These are phyloP conservation scores for Royoungia palumana DNA, from an alignment of 768 basidiomycete genomes.

Conservation along the genomic window DNA sequence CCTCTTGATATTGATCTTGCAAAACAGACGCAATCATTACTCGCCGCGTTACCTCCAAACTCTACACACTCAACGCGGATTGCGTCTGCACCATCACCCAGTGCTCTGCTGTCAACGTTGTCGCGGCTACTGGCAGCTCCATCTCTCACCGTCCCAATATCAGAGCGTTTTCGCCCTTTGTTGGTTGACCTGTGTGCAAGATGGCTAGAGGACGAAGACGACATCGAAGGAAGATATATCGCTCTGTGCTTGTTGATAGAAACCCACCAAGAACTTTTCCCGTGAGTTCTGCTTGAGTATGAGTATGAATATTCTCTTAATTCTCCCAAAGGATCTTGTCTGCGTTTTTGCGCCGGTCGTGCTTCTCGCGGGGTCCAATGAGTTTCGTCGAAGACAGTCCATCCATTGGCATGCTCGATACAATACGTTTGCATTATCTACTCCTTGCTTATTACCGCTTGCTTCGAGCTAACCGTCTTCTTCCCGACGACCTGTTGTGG, in stretches of 20 bases:
- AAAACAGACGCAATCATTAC: slow-evolving; percentile 48
- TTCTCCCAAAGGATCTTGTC: slow-evolving; percentile 49
- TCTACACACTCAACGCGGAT: slow-evolving; percentile 41
- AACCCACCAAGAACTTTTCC: slow-evolving; percentile 67
- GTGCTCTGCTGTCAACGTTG: slow-evolving; percentile 49
- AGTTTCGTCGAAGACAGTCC: slow-evolving; percentile 36
- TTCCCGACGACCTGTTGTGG: slow-evolving; percentile 67
- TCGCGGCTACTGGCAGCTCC: slow-evolving; percentile 61
- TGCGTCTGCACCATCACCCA: slow-evolving; percentile 36
- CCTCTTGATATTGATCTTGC: slow-evolving; percentile 58
- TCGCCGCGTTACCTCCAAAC: slow-evolving; percentile 41
- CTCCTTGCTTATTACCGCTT: slow-evolving; percentile 83
- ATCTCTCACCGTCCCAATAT: slow-evolving; percentile 59
- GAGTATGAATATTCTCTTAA: slow-evolving; percentile 1
- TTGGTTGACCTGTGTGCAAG: slow-evolving; percentile 75
- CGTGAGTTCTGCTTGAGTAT: slow-evolving; percentile 43
- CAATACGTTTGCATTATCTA: slow-evolving; percentile 56
- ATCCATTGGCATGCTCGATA: slow-evolving; percentile 34
- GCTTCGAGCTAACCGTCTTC: slow-evolving; percentile 65
- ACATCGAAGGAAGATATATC: slow-evolving; percentile 49
- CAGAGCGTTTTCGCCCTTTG: slow-evolving; percentile 70
- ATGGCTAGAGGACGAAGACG: slow-evolving; percentile 63
- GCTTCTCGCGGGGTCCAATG: slow-evolving; percentile 53
- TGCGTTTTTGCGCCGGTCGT: slow-evolving; percentile 42
- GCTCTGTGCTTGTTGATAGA: slow-evolving; percentile 65